Evolutionary conservation across 78 protist genomes (phyloP).

Genomic region (Dictyostelium capitatum): DNA sequence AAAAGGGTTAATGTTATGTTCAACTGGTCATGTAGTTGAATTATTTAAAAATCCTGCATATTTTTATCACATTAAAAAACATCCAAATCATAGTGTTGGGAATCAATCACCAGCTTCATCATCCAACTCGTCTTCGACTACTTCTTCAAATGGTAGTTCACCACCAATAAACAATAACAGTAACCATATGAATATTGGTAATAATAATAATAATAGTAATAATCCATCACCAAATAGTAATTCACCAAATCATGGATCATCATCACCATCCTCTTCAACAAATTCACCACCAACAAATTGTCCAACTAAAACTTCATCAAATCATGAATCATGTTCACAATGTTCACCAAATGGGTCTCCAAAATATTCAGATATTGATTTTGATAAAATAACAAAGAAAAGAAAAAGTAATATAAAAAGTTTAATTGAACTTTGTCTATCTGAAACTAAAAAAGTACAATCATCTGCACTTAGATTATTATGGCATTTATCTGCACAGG

Average conservation of each 20-base stretch:
- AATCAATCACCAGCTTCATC: neutral
- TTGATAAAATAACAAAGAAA: slow-evolving; percentile 52
- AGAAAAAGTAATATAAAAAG: slow-evolving; percentile 54
- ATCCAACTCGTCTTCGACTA: neutral
- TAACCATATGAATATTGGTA: neutral
- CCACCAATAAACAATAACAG: neutral
- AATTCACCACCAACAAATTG: slow-evolving; percentile 3
- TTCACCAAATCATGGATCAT: neutral
- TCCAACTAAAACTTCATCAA: neutral
- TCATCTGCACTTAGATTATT: slow-evolving; percentile 67
- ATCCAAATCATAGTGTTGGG: slow-evolving; percentile 48
- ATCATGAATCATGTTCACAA: slow-evolving; percentile 31
- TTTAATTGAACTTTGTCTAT: slow-evolving; percentile 65
- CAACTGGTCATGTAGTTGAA: slow-evolving; percentile 65
- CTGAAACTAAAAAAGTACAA: slow-evolving; percentile 65
- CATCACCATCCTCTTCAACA: slow-evolving; percentile 42
- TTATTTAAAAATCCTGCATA: slow-evolving; percentile 68
- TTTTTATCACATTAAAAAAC: slow-evolving; percentile 69
- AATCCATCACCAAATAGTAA: neutral
- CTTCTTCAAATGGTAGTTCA: neutral
- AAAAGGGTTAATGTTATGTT: slow-evolving; percentile 69
- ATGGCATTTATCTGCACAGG: slow-evolving; percentile 82
- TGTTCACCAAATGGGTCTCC: slow-evolving; percentile 50
- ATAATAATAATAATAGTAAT: neutral
- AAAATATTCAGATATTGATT: slow-evolving; percentile 70